Base-by-base conservation (phyloP, 306 rosid genomes). In the Rosa chinensis region DNA sequence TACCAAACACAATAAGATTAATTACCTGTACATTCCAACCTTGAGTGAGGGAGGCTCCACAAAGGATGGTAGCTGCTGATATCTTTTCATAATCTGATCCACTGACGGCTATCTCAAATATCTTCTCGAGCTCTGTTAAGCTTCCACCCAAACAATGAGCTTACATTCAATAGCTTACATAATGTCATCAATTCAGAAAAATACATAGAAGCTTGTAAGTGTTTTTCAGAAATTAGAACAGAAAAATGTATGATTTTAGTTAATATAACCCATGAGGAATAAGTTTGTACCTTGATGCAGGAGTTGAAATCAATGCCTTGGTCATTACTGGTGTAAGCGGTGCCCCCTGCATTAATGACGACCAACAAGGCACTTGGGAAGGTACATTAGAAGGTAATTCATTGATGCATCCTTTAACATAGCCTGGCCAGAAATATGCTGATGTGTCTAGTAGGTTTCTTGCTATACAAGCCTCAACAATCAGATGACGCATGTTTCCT, bases 81-180 rank as follows among this genome's bases (percentile, higher is more conserved):
- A 93, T 89, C 90, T 88, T 95, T 83, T 93, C 98, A 75, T 87
- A 90, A 78, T 93, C 92, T 73, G 99, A 85, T 88, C 97, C 99
- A 50, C 88, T 85, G 82, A 83, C 82, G 73, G 97, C 98, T 83
- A 93, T 70, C 84, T 91, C 97, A 77, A 89, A 91, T 80, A 91
- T 81, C 80, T 93, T 95, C 88, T 95, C 94, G 79, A 95, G 89
- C 66, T 95, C 99, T 90, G 94, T 91, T 89, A 95, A 89, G 88
- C 99, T 95, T 95, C 93, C 96, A 93, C 88, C 88, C 90, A 95
- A 93, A 82, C 94, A 93, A 95, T 89, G 96, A 93, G 97, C 89
- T 83, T 90, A 95, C 89, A 87, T 90, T 92, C 97, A 93, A 92
- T 93, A 79, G 95, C 90, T 89, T 66, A 35, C 23, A 73, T 70